Conservation (phyloP, 192 early-diverging fungal species). For the Coemansia sp. region DNA sequence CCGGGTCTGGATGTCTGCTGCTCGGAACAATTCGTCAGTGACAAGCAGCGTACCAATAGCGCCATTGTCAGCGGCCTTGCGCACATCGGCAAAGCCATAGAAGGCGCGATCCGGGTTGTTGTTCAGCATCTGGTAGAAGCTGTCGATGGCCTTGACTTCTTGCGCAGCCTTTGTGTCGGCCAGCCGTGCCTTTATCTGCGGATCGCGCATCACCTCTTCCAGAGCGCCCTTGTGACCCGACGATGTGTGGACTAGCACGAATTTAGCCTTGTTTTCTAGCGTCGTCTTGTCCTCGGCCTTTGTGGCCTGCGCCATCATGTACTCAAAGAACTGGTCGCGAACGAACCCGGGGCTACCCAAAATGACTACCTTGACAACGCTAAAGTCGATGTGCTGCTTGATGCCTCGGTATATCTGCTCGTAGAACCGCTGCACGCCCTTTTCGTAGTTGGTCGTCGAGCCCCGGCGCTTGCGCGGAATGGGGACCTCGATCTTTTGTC, state of each 20-base stretch:
- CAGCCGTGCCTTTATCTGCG: slow-evolving; percentile 70
- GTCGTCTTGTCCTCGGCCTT: slow-evolving; percentile 78
- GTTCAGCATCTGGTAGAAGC: slow-evolving; percentile 89
- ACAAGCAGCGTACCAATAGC: slow-evolving; percentile 88
- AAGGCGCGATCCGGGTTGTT: slow-evolving; percentile 87
- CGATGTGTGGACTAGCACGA: slow-evolving; percentile 88
- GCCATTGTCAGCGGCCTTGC: slow-evolving; percentile 76
- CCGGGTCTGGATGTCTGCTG: slow-evolving; percentile 81
- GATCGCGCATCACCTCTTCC: slow-evolving; percentile 88
- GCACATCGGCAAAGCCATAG: slow-evolving; percentile 88
- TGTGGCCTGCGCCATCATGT: slow-evolving; percentile 82
- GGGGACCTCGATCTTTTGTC: slow-evolving; percentile 85
- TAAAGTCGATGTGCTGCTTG: slow-evolving; percentile 85
- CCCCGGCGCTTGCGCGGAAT: slow-evolving; percentile 95
- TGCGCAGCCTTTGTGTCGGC: slow-evolving; percentile 89
- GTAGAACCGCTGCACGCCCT: slow-evolving; percentile 83
- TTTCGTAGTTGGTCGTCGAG: slow-evolving; percentile 86
- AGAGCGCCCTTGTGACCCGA: slow-evolving; percentile 97
- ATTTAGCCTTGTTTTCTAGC: slow-evolving; percentile 83
- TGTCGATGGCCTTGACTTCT: slow-evolving; percentile 78
- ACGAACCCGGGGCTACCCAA: slow-evolving; percentile 95
- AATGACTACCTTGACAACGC: slow-evolving; percentile 92
- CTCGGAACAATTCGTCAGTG: slow-evolving; percentile 89
- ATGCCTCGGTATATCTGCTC: slow-evolving; percentile 90
- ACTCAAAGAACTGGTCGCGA: slow-evolving; percentile 82